phyloP scores from a whole-genome alignment of 345 rosid species.

The Conringia planisiliqua region DNA sequence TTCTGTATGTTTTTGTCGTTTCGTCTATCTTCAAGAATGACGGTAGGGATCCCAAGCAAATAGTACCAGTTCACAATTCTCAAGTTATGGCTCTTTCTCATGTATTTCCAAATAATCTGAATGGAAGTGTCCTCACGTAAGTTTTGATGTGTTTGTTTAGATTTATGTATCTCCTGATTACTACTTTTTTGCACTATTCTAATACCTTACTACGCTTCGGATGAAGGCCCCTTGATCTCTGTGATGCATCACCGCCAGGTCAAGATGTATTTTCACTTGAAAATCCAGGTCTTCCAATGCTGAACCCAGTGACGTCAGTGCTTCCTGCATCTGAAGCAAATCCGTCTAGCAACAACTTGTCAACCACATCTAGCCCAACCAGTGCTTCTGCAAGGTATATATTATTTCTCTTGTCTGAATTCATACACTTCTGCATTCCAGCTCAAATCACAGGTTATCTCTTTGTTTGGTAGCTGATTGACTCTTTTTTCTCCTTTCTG shows the following conservation, averaged over 20 bases:
- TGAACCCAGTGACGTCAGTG: slow-evolving; percentile 58
- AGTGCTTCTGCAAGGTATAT: slow-evolving; percentile 38
- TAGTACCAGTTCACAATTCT: slow-evolving; percentile 65
- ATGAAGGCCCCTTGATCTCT: slow-evolving; percentile 92
- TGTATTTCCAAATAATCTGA: slow-evolving; percentile 71
- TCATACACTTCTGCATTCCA: background rate
- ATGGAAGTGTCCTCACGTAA: slow-evolving; percentile 71
- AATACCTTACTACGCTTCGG: slow-evolving; percentile 28
- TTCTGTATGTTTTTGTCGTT: slow-evolving; percentile 23
- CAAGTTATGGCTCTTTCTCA: slow-evolving; percentile 67
- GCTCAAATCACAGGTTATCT: background rate
- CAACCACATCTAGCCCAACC: slow-evolving; percentile 53
- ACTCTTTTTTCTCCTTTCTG: slow-evolving; percentile 21
- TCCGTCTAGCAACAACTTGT: slow-evolving; percentile 47
- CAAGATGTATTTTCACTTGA: slow-evolving; percentile 54
- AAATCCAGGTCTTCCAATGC: slow-evolving; percentile 50
- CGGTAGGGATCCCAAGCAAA: slow-evolving; percentile 64
- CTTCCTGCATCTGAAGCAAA: slow-evolving; percentile 57
- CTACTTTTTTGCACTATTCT: slow-evolving; percentile 6
- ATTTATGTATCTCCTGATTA: background rate
- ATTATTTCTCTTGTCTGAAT: background rate
- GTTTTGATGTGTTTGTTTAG: slow-evolving; percentile 31
- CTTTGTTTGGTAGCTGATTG: background rate
- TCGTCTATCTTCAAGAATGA: slow-evolving; percentile 50
- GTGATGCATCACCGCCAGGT: slow-evolving; percentile 57